Conservation (phyloP, 345 rosid genomes). For the Litchi chinensis region DNA sequence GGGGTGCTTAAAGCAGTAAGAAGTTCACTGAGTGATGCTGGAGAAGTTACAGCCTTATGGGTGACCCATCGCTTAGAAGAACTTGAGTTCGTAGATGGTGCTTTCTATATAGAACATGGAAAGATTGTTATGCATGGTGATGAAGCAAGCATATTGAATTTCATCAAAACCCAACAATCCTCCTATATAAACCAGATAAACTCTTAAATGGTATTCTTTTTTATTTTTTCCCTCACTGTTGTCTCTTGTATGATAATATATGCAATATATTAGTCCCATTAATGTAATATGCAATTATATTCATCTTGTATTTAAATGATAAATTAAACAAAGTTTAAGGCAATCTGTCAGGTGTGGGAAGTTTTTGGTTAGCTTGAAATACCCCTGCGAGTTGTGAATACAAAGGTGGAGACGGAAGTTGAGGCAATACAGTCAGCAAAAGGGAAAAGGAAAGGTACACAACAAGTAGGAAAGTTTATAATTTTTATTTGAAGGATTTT, state of each 20-base stretch:
- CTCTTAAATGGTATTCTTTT: conserved; percentile 28
- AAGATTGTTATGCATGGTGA: conserved; percentile 66
- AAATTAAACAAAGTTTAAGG: too few relatives aligned
- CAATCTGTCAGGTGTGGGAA: too few relatives aligned
- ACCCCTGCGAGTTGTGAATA: too few relatives aligned
- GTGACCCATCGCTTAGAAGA: conserved; percentile 95
- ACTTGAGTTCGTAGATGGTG: conserved; percentile 85
- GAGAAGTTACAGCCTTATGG: conserved; percentile 85
- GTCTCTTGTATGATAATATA: conserved; percentile 5
- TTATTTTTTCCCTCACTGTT: background rate
- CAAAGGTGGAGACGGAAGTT: too few relatives aligned
- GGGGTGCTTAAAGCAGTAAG: conserved; percentile 90
- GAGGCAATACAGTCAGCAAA: too few relatives aligned
- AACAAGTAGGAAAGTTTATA: too few relatives aligned
- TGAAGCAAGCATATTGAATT: conserved; percentile 54
- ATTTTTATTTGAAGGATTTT: too few relatives aligned
- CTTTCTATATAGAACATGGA: conserved; percentile 85
- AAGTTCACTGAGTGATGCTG: conserved; percentile 51
- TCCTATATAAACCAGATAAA: conserved; percentile 51
- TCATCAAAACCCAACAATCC: conserved; percentile 63
- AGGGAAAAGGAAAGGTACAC: too few relatives aligned
- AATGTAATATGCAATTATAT: background rate
- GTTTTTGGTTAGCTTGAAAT: too few relatives aligned
- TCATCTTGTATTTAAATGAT: background rate
- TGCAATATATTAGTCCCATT: too few relatives aligned